Base-by-base conservation (phyloP, 352 stramenopile genomes). In the Pythium biforme region DNA sequence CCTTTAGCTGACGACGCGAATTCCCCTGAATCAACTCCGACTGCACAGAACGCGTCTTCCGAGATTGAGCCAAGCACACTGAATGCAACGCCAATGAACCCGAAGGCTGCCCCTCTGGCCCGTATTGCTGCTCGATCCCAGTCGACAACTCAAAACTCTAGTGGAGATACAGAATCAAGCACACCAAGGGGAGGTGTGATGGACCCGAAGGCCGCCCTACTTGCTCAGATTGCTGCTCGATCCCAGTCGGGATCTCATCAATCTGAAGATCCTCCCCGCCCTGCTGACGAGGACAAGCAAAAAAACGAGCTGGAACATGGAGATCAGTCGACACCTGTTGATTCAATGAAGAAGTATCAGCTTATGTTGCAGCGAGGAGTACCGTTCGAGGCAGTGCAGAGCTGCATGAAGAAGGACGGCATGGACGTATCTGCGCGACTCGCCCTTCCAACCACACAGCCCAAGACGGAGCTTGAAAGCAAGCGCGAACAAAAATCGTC, bases 331-430 rank as follows among this genome's bases (percentile, higher is more conserved):
- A 17, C 37, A 4, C 17, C 49, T n/a, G 31, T 10, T 19, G 52
- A 48, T n/a, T 14, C 33, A 9, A 60, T 43, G 53, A 43, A 43
- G 3, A 92, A 89, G 61, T 88, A 92, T 51, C 60, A 73, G 48
- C 63, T 72, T 55, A 90, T 92, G 84, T 64, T 90, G 11, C 77
- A 87, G 64, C 72, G 69, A 37, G 84, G 84, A 26, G 82, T 92
- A 22, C 80, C 82, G 12, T 87, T 89, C 48, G 76, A 84, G 59
- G 84, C 79, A 1, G 81, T 88, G 55, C 79, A 86, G 55, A 90
- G 85, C 55, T 90, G 81, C 51, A 91, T 91, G 79, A 58, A 56
- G 29, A 90, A 82, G 61, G 81, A 92, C 57, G 74, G 75, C 20
- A 60, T 72, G 2, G 79, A 94, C 58, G 66, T 73, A 8, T 75